Evolutionary conservation across 2,329 filamentous ascomycete genomes (phyloP).

Genomic region (Microcera coccophila): DNA sequence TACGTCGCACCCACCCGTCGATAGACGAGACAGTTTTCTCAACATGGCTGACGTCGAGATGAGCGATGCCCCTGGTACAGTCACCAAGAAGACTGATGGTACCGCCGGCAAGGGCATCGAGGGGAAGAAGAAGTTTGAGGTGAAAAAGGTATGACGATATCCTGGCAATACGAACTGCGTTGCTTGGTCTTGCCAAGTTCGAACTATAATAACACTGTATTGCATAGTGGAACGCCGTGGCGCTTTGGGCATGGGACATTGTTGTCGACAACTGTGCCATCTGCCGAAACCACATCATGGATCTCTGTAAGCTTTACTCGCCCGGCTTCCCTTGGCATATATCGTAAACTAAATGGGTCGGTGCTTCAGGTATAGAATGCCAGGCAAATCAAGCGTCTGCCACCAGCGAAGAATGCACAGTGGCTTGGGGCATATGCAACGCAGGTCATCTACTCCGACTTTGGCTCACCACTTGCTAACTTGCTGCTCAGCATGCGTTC

Average conservation of each 20-base stretch:
- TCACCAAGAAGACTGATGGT: constrained; percentile 52
- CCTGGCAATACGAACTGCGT: neutral
- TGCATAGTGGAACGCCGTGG: constrained; percentile 95
- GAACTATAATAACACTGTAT: too few species aligned
- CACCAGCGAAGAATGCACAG: constrained; percentile 96
- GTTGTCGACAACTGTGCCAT: constrained; percentile 99
- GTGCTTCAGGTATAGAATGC: constrained; percentile 77
- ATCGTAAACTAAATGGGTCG: too few species aligned
- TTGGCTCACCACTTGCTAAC: constrained; percentile 33
- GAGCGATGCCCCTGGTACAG: constrained; percentile 69
- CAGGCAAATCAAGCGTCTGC: constrained; percentile 98
- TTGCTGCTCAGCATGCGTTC: constrained; percentile 75
- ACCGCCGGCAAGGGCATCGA: constrained; percentile 53
- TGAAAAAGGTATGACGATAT: constrained; percentile 80
- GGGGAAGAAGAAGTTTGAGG: constrained; percentile 92
- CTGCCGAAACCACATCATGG: constrained; percentile 99
- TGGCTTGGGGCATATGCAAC: constrained; percentile 99
- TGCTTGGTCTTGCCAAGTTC: neutral
- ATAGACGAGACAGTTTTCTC: neutral
- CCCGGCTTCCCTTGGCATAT: too few species aligned
- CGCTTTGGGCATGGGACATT: constrained; percentile 98
- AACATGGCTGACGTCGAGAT: constrained; percentile 94
- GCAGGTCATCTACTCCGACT: constrained; percentile 48
- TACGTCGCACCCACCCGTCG: constrained; percentile 2
- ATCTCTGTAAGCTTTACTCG: constrained; percentile 86